Evolutionary conservation across 371 early-diverging fungal species (phyloP), one percentile per base, ranked within the genome.

Genomic region (Lichtheimia hyalospora): DNA sequence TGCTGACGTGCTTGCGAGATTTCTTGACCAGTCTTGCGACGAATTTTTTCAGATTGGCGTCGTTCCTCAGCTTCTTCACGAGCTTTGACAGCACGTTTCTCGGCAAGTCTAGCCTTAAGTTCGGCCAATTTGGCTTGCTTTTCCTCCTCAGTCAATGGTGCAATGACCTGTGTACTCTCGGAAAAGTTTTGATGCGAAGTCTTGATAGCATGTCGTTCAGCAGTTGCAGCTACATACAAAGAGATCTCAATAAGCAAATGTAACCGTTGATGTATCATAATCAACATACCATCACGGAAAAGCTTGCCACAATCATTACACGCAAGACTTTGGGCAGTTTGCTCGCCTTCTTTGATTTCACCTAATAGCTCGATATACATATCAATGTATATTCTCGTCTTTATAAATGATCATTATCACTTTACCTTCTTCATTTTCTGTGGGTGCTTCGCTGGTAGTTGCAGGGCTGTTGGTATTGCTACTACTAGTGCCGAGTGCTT

Each of bases 221-320:
- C 94, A 41, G 85, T 84, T 15, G 74, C 66, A n/a, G 89, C 90
- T 86, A 54, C 51, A 57, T 21, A 52, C n/a, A n/a, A n/a, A n/a
- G n/a, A n/a, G n/a, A n/a, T 53, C 10, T 8, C 39, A 12, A 8
- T 34, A 46, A 46, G 20, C n/a, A 46, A 34, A 34, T 8, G 34
- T 8, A 34, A 34, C 6, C 34, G 10, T 34, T 2, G 10, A 34
- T 34, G 2, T 14, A 49, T 34, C 40, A 13, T 14, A 25, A 44
- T 16, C 20, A n/a, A 5, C 67, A 70, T 77, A 82, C 87, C 81
- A 76, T 92, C 90, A 24, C 89, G 79, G 62, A 96, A 85, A 39
- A 92, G 74, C 66, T 92, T 89, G 49, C 85, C 83, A 67, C 97
- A 96, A 60, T 94, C 96, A 63, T 94, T 89, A 73, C 95, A 95